Conservation (phyloP, 1,284 basidiomycete species). For the Ceraceosorus bombacis region DNA sequence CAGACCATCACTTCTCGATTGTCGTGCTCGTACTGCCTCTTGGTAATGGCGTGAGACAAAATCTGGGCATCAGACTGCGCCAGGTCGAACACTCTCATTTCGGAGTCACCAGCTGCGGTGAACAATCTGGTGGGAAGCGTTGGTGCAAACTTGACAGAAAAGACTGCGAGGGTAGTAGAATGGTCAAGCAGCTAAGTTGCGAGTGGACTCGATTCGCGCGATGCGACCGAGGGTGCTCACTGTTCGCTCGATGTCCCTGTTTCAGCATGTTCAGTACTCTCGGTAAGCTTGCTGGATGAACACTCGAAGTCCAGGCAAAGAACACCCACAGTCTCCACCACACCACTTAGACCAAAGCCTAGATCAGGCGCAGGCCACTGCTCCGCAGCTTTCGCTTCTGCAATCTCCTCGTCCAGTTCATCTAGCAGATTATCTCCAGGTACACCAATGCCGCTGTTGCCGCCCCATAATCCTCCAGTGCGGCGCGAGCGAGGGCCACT, state of each 20-base stretch:
- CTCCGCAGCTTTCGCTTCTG: neutral
- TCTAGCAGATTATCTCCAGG: too few species aligned
- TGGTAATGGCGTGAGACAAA: conserved; percentile 8
- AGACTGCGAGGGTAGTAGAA: conserved; percentile 52
- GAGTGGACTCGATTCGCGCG: neutral
- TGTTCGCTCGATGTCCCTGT: conserved; percentile 64
- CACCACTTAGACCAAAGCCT: conserved; percentile 56
- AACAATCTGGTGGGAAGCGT: conserved; percentile 53
- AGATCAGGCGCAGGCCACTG: conserved; percentile 53
- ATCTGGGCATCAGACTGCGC: conserved; percentile 13
- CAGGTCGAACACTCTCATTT: conserved; percentile 75
- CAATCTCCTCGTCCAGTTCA: too few species aligned
- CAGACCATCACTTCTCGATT: conserved; percentile 17
- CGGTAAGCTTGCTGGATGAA: conserved; percentile 15
- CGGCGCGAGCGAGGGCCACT: too few species aligned
- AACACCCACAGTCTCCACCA: conserved; percentile 14
- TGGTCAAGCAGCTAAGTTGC: neutral
- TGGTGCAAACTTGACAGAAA: conserved; percentile 75
- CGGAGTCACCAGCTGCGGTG: conserved; percentile 68
- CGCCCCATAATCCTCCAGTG: too few species aligned
- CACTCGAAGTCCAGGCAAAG: conserved; percentile 11
- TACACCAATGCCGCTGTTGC: too few species aligned
- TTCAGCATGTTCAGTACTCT: conserved; percentile 16
- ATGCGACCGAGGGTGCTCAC: neutral
- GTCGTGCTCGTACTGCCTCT: neutral